Evolutionary conservation across 345 rosid genomes (phyloP).

Genomic region (Schrenkiella parvula): DNA sequence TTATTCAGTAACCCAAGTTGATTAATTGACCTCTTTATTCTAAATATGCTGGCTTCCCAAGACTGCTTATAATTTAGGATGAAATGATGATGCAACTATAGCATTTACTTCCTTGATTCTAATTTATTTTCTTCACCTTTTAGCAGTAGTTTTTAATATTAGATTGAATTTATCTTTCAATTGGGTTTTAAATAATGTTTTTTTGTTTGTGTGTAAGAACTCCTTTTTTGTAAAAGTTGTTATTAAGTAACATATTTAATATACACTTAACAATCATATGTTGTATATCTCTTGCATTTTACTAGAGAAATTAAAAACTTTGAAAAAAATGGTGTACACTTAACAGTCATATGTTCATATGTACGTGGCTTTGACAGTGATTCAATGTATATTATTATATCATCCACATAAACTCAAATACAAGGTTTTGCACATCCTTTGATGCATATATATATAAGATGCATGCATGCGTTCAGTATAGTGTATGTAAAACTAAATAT

Average conservation of each 20-base stretch:
- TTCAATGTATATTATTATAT: not conserved
- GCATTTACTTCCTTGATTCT: not conserved
- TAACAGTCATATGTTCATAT: not conserved
- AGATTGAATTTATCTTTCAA: not conserved
- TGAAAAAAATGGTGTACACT: not conserved
- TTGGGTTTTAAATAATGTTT: not conserved
- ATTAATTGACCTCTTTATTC: constrained; percentile 13
- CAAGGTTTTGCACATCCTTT: not conserved
- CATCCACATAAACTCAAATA: not conserved
- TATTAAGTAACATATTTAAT: not conserved
- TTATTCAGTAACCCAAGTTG: constrained; percentile 10
- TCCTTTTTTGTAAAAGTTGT: no score
- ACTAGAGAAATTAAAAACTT: not conserved
- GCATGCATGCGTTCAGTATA: constrained; percentile 1
- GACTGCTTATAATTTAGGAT: not conserved
- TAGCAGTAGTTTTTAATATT: not conserved
- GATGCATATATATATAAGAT: not conserved
- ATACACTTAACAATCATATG: no score
- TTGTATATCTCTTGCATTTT: not conserved
- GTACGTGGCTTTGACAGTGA: not conserved
- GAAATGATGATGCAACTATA: not conserved
- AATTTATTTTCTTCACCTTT: not conserved
- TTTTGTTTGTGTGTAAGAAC: not conserved
- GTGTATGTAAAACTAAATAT: not conserved
- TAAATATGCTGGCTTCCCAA: not conserved